phyloP scores from a whole-genome alignment of 2,329 filamentous ascomycete species.

The Chrysoporthe puriensis region DNA sequence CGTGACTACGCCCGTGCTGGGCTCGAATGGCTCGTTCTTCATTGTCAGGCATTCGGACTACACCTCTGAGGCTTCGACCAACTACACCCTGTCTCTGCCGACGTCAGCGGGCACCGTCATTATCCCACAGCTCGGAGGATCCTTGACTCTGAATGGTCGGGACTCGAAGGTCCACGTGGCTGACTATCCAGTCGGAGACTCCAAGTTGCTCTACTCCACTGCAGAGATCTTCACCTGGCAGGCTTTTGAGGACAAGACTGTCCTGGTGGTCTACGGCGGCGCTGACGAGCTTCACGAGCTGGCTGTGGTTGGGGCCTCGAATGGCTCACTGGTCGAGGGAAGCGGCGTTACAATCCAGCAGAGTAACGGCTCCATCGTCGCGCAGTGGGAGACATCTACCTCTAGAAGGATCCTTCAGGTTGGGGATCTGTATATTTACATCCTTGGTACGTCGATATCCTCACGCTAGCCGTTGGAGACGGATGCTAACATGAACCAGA shows the following conservation, averaged over 20 bases:
- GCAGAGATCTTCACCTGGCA: conserved; percentile 75
- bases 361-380: conserved; percentile 30
- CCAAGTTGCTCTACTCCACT: conserved; percentile 66
- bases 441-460: conserved; percentile 45
- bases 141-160: conserved; percentile 61
- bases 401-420: conserved; percentile 39
- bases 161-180: conserved; percentile 71
- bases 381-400: conserved; percentile 39
- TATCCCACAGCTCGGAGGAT: conserved; percentile 60
- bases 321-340: conserved; percentile 28
- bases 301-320: conserved; percentile 42
- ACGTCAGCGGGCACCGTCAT: conserved; percentile 61
- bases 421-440: conserved; percentile 47
- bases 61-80: conserved; percentile 55
- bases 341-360: conserved; percentile 32
- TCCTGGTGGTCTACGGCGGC: conserved; percentile 67
- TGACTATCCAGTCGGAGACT: conserved; percentile 65
- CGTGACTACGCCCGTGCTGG: conserved; percentile 65
- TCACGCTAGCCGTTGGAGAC: background rate
- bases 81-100: conserved; percentile 66
- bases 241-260: conserved; percentile 60
- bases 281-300: conserved; percentile 66
- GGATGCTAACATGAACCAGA: conserved; percentile 15
- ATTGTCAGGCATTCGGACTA: conserved; percentile 70
- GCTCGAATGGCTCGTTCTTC: conserved; percentile 62